These are phyloP conservation scores for Lipomyces anomalus DNA, from an alignment of 805 yeast genomes.

Conservation along the genomic window DNA sequence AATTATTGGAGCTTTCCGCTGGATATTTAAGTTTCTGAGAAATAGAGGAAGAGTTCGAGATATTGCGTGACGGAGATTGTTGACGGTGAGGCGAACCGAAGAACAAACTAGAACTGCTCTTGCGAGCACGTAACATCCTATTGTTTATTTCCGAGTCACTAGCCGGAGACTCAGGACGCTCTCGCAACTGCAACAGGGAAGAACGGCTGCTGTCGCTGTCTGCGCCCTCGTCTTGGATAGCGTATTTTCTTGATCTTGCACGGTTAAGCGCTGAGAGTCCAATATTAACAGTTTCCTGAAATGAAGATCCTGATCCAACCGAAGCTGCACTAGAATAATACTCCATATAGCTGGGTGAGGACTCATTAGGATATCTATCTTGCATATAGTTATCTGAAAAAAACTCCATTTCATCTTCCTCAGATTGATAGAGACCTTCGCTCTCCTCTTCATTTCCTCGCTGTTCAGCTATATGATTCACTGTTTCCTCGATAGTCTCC, in stretches of 20 bases:
- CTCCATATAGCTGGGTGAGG: slow-evolving; percentile 8
- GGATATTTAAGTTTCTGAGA: slow-evolving; percentile 9
- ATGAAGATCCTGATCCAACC: slow-evolving; percentile 19
- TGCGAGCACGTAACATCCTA: slow-evolving; percentile 4
- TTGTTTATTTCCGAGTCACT: slow-evolving; percentile 17
- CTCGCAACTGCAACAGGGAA: slow-evolving; percentile 16
- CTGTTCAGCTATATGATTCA: slow-evolving; percentile 45
- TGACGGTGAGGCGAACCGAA: slow-evolving; percentile 24
- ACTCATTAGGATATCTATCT: slow-evolving; percentile 20
- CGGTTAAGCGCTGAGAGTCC: slow-evolving; percentile 3
- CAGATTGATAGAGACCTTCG: too few relatives aligned
- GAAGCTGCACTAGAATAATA: slow-evolving; percentile 12
- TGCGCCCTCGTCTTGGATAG: slow-evolving; percentile 15
- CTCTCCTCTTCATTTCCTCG: slow-evolving; percentile 24
- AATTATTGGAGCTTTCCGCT: neutral
- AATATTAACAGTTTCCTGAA: slow-evolving; percentile 8
- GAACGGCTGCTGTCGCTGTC: slow-evolving; percentile 24
- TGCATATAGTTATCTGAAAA: slow-evolving; percentile 26
- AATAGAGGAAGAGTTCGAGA: slow-evolving; percentile 14
- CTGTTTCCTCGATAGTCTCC: slow-evolving; percentile 56
- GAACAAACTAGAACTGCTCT: slow-evolving; percentile 12
- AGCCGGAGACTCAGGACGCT: slow-evolving; percentile 21
- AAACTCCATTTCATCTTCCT: slow-evolving; percentile 18
- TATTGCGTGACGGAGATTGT: slow-evolving; percentile 17
- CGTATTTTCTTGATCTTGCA: slow-evolving; percentile 10